Percentiles rank a stretch among this genome's conserved stretches.
Conservation (phyloP, 805 yeast genomes). For the Candida ipomoeae region DNA sequence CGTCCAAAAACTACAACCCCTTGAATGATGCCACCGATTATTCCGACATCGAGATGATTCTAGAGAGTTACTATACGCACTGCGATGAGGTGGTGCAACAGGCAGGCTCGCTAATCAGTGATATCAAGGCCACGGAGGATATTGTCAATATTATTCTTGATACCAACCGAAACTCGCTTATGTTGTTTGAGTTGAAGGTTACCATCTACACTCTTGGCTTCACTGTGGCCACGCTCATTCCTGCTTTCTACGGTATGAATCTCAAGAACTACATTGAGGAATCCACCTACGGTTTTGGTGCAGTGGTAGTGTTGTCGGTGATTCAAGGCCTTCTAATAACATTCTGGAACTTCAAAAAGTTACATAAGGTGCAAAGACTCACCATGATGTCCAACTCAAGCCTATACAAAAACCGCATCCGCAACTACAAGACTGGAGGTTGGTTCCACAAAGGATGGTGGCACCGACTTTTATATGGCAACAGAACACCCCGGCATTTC, state of each 20-base stretch:
- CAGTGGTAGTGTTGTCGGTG: conserved; percentile 50
- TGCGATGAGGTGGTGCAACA: conserved; percentile 93
- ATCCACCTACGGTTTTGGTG: conserved; percentile 56
- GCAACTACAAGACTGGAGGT: conserved; percentile 3
- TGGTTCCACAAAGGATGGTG: conserved; percentile 10
- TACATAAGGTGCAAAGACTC: conserved; percentile 60
- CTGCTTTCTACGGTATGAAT: conserved; percentile 90
- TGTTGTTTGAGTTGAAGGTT: conserved; percentile 80
- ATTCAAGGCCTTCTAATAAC: conserved; percentile 54
- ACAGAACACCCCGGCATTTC: conserved; percentile 22
- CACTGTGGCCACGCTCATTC: conserved; percentile 77
- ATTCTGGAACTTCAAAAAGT: conserved; percentile 49
- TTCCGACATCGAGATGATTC: conserved; percentile 79
- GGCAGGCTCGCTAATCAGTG: conserved; percentile 75
- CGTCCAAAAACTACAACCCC: conserved; percentile 23
- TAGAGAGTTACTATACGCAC: conserved; percentile 86
- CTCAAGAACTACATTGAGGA: conserved; percentile 75
- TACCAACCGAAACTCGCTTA: conserved; percentile 83
- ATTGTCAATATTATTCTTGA: conserved; percentile 88
- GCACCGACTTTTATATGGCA: conserved; percentile 25
- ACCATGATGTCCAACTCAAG: conserved; percentile 47
- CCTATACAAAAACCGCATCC: conserved; percentile 8
- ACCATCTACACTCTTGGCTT: conserved; percentile 81
- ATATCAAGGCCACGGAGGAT: conserved; percentile 87
- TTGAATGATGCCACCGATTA: conserved; percentile 31